Percentiles rank a stretch among this genome's conserved stretches.
These are phyloP conservation scores for Sphaerulina musiva DNA, from an alignment of 2,329 filamentous ascomycete species.

Conservation along the genomic window DNA sequence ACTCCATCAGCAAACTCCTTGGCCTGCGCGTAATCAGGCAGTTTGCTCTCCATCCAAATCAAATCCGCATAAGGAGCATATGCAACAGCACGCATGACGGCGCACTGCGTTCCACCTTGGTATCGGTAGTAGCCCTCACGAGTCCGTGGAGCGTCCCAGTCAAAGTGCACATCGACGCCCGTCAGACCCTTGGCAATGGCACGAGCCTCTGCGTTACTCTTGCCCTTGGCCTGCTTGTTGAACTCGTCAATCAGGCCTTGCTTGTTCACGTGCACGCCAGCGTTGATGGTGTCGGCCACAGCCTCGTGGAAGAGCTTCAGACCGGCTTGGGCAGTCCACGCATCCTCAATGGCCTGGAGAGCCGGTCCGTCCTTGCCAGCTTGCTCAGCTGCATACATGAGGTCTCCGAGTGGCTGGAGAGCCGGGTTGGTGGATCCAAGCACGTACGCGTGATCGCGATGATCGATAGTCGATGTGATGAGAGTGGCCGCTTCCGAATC, in stretches of 20 bases:
- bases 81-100: conserved; percentile 82
- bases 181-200: conserved; percentile 70
- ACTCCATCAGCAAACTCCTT: conserved; percentile 90
- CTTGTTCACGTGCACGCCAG: conserved; percentile 62
- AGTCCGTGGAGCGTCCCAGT: conserved; percentile 92
- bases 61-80: conserved; percentile 92
- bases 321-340: conserved; percentile 70
- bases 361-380: conserved; percentile 72
- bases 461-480: conserved; percentile 93
- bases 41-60: conserved; percentile 99
- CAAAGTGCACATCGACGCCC: conserved; percentile 77
- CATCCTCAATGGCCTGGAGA: conserved; percentile 86
- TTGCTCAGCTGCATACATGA: conserved; percentile 80
- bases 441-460: conserved; percentile 91
- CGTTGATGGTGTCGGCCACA: conserved; percentile 73
- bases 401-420: conserved; percentile 76
- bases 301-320: conserved; percentile 89
- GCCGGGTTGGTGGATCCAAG: conserved; percentile 79
- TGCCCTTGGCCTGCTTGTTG: conserved; percentile 63
- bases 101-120: conserved; percentile 83
- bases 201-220: conserved; percentile 76
- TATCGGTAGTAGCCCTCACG: conserved; percentile 94
- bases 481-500: conserved; percentile 97
- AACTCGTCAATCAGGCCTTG: conserved; percentile 61
- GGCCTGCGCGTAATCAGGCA: conserved; percentile 85